Evolutionary conservation across 1,284 basidiomycete species (phyloP).

Genomic region (Sanghuangporus baumii): DNA sequence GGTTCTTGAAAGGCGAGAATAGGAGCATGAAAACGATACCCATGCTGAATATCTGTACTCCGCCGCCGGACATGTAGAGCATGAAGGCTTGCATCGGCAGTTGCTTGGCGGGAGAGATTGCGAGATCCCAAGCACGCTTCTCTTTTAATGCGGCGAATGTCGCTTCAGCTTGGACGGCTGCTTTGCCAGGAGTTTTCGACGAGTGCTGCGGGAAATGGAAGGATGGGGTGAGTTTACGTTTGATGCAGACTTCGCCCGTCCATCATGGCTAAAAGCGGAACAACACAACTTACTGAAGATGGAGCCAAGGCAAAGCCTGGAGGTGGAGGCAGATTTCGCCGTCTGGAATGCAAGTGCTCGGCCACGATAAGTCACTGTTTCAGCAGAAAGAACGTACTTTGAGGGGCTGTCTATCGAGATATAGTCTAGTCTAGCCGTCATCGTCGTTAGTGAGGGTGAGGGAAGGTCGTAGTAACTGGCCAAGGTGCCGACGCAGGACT

Average conservation of each 20-base stretch:
- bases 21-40: slow-evolving; percentile 90
- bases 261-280: background rate
- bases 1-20: slow-evolving; percentile 73
- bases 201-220: background rate
- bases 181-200: slow-evolving; percentile 36
- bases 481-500: background rate
- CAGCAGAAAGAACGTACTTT: slow-evolving; percentile 25
- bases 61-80: slow-evolving; percentile 93
- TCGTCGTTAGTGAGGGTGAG: background rate
- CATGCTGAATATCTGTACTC: slow-evolving; percentile 91
- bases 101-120: slow-evolving; percentile 77
- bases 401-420: slow-evolving; percentile 30
- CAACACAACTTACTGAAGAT: slow-evolving; percentile 6
- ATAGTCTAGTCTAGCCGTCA: slow-evolving; percentile 30
- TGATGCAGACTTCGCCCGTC: background rate
- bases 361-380: background rate
- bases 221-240: background rate
- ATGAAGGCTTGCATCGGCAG: slow-evolving; percentile 94
- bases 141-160: slow-evolving; percentile 68
- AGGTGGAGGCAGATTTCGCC: slow-evolving; percentile 54
- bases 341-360: slow-evolving; percentile 32
- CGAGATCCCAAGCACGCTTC: slow-evolving; percentile 84
- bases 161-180: slow-evolving; percentile 29
- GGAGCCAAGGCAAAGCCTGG: slow-evolving; percentile 46
- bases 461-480: background rate